A percentile compares a stretch with the other conserved stretches of the same genome.
Conservation (phyloP, 2,329 filamentous ascomycete species). For the Trichoderma sp. region DNA sequence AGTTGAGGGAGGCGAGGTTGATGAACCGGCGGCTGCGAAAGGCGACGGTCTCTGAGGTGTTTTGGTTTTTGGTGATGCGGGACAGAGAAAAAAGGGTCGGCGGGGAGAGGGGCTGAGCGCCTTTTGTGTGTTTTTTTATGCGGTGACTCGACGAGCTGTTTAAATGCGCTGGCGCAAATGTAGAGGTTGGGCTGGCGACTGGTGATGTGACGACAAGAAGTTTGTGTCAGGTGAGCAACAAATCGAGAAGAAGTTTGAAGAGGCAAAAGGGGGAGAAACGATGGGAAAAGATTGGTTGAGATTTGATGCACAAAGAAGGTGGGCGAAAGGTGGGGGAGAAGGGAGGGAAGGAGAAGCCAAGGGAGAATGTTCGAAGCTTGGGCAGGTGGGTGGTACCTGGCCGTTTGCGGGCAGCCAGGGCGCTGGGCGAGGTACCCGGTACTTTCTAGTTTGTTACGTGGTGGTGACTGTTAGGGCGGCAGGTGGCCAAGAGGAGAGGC, state of each 20-base stretch:
- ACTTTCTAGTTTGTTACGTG: neutral
- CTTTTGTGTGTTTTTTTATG: neutral
- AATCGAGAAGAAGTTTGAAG: neutral
- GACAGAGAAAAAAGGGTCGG: neutral
- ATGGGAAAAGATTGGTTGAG: constrained; percentile 11
- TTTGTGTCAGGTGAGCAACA: constrained; percentile 12
- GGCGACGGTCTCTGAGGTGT: constrained; percentile 27
- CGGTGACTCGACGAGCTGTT: neutral
- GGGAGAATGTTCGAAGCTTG: constrained; percentile 5
- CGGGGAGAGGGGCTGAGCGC: neutral
- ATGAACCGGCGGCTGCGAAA: constrained; percentile 51
- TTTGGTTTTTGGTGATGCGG: neutral
- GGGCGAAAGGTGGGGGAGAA: constrained; percentile 16
- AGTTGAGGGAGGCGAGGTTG: constrained; percentile 40
- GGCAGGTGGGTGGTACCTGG: neutral
- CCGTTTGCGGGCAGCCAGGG: neutral
- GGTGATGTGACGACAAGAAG: neutral
- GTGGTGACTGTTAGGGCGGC: neutral
- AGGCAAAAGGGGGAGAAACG: constrained; percentile 1
- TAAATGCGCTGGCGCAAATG: neutral
- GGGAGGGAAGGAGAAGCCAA: constrained; percentile 23
- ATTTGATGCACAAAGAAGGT: constrained; percentile 12
- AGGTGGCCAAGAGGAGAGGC: neutral
- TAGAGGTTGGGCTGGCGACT: neutral
- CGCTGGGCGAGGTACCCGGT: neutral